These are phyloP conservation scores for Saitozyma sp. DNA, from an alignment of 768 basidiomycete species.

Conservation along the genomic window DNA sequence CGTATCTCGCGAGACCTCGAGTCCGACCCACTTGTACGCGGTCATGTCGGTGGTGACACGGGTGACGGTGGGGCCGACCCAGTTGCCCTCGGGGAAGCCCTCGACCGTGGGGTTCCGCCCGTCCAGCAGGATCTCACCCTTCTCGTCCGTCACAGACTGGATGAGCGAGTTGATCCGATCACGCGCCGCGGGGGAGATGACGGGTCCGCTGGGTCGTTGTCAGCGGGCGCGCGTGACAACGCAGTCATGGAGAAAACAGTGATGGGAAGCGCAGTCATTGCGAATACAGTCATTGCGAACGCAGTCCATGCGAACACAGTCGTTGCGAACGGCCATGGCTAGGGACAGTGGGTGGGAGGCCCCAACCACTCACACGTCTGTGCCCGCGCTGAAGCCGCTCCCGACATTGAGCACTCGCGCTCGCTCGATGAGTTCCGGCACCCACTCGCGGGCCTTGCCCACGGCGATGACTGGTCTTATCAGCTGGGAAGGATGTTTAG, in stretches of 20 bases:
- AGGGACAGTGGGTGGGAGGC: slow-evolving; percentile 16
- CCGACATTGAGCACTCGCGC: slow-evolving; percentile 72
- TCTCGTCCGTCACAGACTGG: slow-evolving; percentile 61
- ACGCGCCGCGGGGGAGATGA: slow-evolving; percentile 70
- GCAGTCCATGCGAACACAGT: slow-evolving; percentile 4
- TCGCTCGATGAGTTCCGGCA: slow-evolving; percentile 76
- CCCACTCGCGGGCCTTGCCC: slow-evolving; percentile 70
- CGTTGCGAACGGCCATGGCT: background rate
- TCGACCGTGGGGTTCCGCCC: slow-evolving; percentile 70
- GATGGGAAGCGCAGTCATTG: background rate
- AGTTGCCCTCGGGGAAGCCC: slow-evolving; percentile 81
- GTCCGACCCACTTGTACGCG: slow-evolving; percentile 69
- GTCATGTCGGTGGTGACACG: slow-evolving; percentile 75
- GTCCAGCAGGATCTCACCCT: slow-evolving; percentile 80
- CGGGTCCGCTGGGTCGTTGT: slow-evolving; percentile 51
- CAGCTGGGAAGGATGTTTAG: background rate
- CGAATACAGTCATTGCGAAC: slow-evolving; percentile 50
- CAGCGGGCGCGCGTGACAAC: background rate
- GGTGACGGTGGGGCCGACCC: slow-evolving; percentile 85
- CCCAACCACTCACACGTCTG: slow-evolving; percentile 65
- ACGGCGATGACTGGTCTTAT: slow-evolving; percentile 61
- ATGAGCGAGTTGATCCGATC: slow-evolving; percentile 73
- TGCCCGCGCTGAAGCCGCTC: slow-evolving; percentile 78
- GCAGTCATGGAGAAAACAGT: background rate
- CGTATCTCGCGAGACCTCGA: too few species aligned